Conservation (phyloP, 768 basidiomycete genomes). For the Pleurotus salmoneostramineus region DNA sequence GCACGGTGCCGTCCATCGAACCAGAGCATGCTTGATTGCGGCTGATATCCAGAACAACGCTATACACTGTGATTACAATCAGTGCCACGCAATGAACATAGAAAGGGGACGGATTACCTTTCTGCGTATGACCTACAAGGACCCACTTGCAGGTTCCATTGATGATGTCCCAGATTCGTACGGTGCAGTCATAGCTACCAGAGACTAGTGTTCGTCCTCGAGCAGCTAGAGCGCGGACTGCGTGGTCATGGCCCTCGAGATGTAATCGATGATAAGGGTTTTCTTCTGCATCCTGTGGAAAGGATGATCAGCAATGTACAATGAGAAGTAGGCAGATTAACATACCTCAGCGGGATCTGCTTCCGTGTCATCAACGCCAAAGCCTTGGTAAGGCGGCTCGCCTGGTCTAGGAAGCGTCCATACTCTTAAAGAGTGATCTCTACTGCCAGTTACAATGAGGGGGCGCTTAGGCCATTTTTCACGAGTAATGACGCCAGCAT, state of each 20-base stretch:
- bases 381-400: conserved; percentile 72
- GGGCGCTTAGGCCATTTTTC: conserved; percentile 71
- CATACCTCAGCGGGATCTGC: conserved; percentile 48
- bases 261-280: conserved; percentile 90
- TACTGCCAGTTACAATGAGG: conserved; percentile 70
- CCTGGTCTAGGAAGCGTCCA: conserved; percentile 54
- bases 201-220: conserved; percentile 88
- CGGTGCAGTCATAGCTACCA: conserved; percentile 93
- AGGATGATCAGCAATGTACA: neutral
- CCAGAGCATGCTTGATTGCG: conserved; percentile 94
- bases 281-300: conserved; percentile 48
- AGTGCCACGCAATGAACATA: neutral
- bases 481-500: conserved; percentile 53
- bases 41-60: conserved; percentile 83
- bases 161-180: conserved; percentile 93
- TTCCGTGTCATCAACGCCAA: conserved; percentile 57
- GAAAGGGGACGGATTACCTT: conserved; percentile 48
- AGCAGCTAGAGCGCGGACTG: conserved; percentile 89
- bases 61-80: conserved; percentile 65
- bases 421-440: conserved; percentile 66
- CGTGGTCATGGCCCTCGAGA: conserved; percentile 87
- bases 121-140: conserved; percentile 85
- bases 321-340: conserved; percentile 11
- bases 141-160: conserved; percentile 79
- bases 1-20: conserved; percentile 97